Base-by-base conservation (phyloP, 352 stramenopile genomes). In the Pythium dissotocum region DNA sequence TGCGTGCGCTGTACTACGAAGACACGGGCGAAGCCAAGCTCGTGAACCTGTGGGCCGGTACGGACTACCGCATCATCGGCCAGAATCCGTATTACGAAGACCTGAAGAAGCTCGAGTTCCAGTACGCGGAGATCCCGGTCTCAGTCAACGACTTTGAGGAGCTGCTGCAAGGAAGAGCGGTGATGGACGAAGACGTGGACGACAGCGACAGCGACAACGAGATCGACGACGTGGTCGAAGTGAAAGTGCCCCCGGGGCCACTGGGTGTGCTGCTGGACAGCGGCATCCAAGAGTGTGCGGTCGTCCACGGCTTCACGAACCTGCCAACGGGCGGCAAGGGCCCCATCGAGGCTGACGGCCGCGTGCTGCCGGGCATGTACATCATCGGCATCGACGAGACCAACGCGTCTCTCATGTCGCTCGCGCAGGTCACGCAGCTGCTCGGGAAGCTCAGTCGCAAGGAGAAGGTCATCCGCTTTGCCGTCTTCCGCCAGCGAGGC, bases 341-440 rank as follows among this genome's bases (percentile, higher is more conserved):
- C 0, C 80, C 84, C 0, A 91, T 94, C 57, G 80, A 94, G 56
- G 58, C 56, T 4, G 75, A 85, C 52, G 86, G 86, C 26, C 71
- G 84, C 48, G 86, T 94, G 49, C 75, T 87, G 8, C 78, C 82
- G 13, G 86, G 86, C 64, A 93, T 93, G 84, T 92, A 91, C 72
- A 92, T 94, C 63, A 90, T 94, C 70, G 87, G 84, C 69, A 94
- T 94, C 72, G 91, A 94, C 73, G 86, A 93, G 59, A 88, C 81
- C 26, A 92, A 94, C 60, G 86, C 82, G 65, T 92, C 83, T 44
- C 70, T 92, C 60, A 94, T 94, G 86, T 92, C 86, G 42, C 75
- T 94, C 46, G 36, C 38, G 16, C 57, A 75, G 32, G 84, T 92
- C 49, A 90, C 84, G 12, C 77, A 91, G 62, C 59, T 91, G 30